Base-by-base conservation (phyloP, 495 filamentous ascomycete genomes). In the Aspergillus kassunensis region DNA sequence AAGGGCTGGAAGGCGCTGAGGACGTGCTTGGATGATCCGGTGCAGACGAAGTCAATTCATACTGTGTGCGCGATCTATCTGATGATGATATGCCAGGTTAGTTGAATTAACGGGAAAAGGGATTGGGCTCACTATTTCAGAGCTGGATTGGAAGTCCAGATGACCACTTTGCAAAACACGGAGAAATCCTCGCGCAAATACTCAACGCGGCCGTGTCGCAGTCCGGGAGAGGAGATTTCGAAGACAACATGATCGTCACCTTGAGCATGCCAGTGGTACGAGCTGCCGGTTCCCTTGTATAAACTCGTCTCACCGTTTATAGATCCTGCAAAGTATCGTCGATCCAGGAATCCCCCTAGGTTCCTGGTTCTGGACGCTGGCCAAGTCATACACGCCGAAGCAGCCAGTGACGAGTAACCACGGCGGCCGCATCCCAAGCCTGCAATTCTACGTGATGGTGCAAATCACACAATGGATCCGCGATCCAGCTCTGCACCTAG, bases 61-160 rank as follows among this genome's bases (percentile, higher is more conserved):
- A 74, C 70, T 6, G 54, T 77, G 19, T 69, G 67, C 54, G 68
- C 71, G 12, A 61, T 75, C 16, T 73, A 72, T 43, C 29, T 75
- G 11, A 59, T 73, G 23, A 61, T 68, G 40, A 66, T 77, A 19
- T 70, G 64, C 42, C 71, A 77, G 63, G 72, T 75, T 48, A 39
- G 51, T 25, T 31, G 16, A 11, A 1, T 33, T 1, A 9, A 1
- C 9, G 18, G 33, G 4, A 16, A 34, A 2, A 25, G 29, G 49
- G n/a, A 33, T 15, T 12, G 40, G 13, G n/a, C 47, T 48, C 16
- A 49, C 18, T 13, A 44, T 27, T n/a, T 16, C 20, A 71, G 68
- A 56, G 55, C 51, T 70, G 71, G 60, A 49, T 66, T 16, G 61
- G 58, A 12, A 55, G 40, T 23, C 44, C 31, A 2, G 53, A 58